Percentiles rank a stretch among this genome's conserved stretches.
Evolutionary conservation across 306 rosid genomes (phyloP).

Genomic region (Mimosa bimucronata): DNA sequence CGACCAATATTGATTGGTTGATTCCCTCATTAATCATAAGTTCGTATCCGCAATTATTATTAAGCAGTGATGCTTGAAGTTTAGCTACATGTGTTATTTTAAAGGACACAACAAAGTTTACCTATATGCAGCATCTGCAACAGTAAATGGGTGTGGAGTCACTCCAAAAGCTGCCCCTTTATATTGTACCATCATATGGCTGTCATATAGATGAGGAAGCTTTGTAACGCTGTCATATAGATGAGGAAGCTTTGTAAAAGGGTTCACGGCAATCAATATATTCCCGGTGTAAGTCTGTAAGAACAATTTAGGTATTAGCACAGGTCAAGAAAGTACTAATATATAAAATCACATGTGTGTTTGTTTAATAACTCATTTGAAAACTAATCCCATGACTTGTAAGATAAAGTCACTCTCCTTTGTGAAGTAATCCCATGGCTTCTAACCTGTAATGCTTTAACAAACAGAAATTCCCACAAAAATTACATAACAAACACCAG

Average conservation of each 20-base stretch:
- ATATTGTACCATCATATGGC: conserved; percentile 99
- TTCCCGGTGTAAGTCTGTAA: conserved; percentile 95
- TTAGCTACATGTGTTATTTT: conserved; percentile 23
- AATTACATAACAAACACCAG: too few species aligned
- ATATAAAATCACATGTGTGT: conserved; percentile 19
- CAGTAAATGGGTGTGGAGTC: conserved; percentile 99
- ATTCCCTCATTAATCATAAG: conserved; percentile 92
- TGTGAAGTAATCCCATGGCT: too few species aligned
- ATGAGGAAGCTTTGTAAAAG: conserved; percentile 89
- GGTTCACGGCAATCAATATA: conserved; percentile 98
- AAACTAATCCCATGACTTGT: too few species aligned
- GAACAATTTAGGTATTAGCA: conserved; percentile 41
- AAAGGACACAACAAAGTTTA: conserved; percentile 40
- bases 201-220: conserved; percentile 95
- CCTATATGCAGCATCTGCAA: conserved; percentile 99
- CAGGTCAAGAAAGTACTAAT: conserved; percentile 28
- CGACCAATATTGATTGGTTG: conserved; percentile 96
- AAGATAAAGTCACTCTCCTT: too few species aligned
- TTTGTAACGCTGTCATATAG: conserved; percentile 73
- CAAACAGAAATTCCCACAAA: too few species aligned
- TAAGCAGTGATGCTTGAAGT: conserved; percentile 34
- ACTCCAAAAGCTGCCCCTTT: conserved; percentile 98
- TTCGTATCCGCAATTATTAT: conserved; percentile 55
- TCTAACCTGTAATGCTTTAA: too few species aligned
- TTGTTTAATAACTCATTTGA: too few species aligned